Conservation (phyloP, 2,329 filamentous ascomycete species). For the Diaporthe ilicicola region DNA sequence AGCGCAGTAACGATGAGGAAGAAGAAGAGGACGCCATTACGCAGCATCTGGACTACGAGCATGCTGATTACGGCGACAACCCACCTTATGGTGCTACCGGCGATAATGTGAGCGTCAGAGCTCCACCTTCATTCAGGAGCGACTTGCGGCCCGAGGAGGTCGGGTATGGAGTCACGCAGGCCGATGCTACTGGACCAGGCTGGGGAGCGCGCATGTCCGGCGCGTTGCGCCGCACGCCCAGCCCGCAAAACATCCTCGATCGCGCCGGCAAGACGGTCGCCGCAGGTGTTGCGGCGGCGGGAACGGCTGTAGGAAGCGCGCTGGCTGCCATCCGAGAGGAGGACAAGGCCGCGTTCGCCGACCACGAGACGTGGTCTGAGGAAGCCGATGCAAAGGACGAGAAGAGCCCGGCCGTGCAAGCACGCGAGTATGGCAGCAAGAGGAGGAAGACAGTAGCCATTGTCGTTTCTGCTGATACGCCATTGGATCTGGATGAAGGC, state of each 20-base stretch:
- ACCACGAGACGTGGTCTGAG: slow-evolving; percentile 92
- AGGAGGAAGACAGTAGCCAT: slow-evolving; percentile 84
- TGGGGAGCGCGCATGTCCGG: slow-evolving; percentile 83
- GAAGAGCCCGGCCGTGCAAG: slow-evolving; percentile 46
- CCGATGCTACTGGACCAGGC: slow-evolving; percentile 53
- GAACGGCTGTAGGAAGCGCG: slow-evolving; percentile 82
- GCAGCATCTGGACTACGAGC: slow-evolving; percentile 59
- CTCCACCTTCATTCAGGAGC: slow-evolving; percentile 49
- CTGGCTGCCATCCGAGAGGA: slow-evolving; percentile 86
- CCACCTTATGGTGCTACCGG: slow-evolving; percentile 56
- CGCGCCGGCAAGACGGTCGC: slow-evolving; percentile 82
- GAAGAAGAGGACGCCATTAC: slow-evolving; percentile 64
- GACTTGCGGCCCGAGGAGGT: slow-evolving; percentile 48
- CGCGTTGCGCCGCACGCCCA: slow-evolving; percentile 82
- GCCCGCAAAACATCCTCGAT: slow-evolving; percentile 88
- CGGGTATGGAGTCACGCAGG: slow-evolving; percentile 52
- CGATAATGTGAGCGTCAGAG: slow-evolving; percentile 45
- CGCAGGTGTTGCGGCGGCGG: slow-evolving; percentile 83
- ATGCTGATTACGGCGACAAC: slow-evolving; percentile 59
- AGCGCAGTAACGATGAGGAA: slow-evolving; percentile 75
- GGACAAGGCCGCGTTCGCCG: slow-evolving; percentile 79
- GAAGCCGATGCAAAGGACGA: slow-evolving; percentile 77
- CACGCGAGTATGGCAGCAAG: slow-evolving; percentile 48
- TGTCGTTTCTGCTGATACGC: slow-evolving; percentile 82
- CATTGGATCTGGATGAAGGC: slow-evolving; percentile 66